Base-by-base conservation (phyloP, 257 asterid species). In the Fraxinus excelsior region DNA sequence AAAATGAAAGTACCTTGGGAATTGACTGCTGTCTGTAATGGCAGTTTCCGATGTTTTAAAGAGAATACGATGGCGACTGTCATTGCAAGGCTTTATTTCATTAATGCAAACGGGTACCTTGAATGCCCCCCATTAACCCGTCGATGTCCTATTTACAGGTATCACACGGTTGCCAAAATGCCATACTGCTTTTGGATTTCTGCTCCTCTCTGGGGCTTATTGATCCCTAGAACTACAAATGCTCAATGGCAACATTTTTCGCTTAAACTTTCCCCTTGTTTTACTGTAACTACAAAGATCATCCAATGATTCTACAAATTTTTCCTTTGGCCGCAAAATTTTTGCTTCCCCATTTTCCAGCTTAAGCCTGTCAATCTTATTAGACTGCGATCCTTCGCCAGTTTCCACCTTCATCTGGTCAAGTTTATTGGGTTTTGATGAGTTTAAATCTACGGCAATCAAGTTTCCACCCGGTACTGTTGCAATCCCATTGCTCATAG, bases 171-270 rank as follows among this genome's bases (percentile, higher is more conserved):
- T 84, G 9, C 62, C 72, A n/a, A 80, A 65, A 70, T 64, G 53
- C 23, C 80, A n/a, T n/a, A n/a, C n/a, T n/a, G n/a, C n/a, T n/a
- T n/a, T n/a, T n/a, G n/a, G n/a, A n/a, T n/a, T n/a, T n/a, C 80
- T 64, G 71, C 58, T 78, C 83, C 75, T 84, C 88, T 74, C 72
- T 84, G 25, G 81, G 86, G 74, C 70, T 84, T 74, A 60, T 69
- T 82, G 80, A 78, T 84, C 88, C 79, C 81, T 76, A 75, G 81
- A 76, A 80, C 74, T 84, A 81, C 90, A 84, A 65, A 86, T 82
- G 76, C 90, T 86, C 49, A 86, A 80, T 31, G 90, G 90, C 71
- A 86, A 73, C 74, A 80, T 86, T 80, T 84, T 86, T 80, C 84
- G 90, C 81, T 84, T 86, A 19, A 82, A 58, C 81, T 76, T 80